Evolutionary conservation across 352 stramenopile species (phyloP).

Genomic region (Pythium phragmitis): DNA sequence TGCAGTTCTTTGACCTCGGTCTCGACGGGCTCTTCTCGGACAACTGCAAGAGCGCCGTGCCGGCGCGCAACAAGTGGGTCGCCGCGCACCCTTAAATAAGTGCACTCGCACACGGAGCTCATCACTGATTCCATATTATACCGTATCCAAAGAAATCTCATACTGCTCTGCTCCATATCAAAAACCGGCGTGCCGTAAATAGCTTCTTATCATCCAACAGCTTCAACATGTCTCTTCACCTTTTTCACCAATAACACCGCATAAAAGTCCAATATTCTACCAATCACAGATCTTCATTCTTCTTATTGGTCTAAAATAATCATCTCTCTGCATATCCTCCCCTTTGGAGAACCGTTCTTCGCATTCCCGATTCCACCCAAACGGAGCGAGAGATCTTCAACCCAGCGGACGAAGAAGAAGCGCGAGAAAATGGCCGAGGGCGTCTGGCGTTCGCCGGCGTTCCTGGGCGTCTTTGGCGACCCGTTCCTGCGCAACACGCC

Average conservation of each 20-base stretch:
- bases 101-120: not conserved
- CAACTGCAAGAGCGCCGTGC: conserved; percentile 32
- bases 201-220: not conserved
- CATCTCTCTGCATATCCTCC: conserved; percentile 6
- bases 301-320: conserved; percentile 8
- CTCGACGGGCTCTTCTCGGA: conserved; percentile 66
- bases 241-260: conserved; percentile 7
- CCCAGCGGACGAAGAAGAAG: conserved; percentile 21
- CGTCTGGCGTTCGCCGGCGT: conserved; percentile 65
- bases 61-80: conserved; percentile 28
- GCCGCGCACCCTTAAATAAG: conserved; percentile 17
- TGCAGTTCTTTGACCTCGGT: conserved; percentile 60
- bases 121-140: not conserved
- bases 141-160: not conserved
- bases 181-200: not conserved
- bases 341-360: conserved; percentile 1
- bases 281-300: not conserved
- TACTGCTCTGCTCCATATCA: not conserved
- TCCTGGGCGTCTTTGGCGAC: conserved; percentile 78
- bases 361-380: not conserved
- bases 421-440: conserved; percentile 27
- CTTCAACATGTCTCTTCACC: conserved; percentile 6
- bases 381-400: conserved; percentile 10
- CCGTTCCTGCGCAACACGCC: conserved; percentile 75
- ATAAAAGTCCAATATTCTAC: not conserved